Evolutionary conservation across 805 yeast genomes (phyloP), one percentile per base, ranked within the genome.

Genomic region (Schwanniomyces yamadae): DNA sequence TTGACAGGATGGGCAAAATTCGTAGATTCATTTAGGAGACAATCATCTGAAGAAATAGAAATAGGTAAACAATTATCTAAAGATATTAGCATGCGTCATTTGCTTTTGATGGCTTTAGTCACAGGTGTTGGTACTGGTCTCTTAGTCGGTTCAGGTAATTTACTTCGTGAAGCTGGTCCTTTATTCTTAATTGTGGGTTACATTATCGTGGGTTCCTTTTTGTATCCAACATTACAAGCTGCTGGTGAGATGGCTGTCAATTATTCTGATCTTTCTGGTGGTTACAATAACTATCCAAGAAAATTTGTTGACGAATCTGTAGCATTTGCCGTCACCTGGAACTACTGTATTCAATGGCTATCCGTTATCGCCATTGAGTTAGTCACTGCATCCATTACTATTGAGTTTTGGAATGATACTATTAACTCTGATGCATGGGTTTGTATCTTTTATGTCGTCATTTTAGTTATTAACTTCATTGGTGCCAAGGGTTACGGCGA

Each of bases 71-170:
- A 26, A 9, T 33, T 33, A 15, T 24, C 36, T 12, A 33, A 25
- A 16, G 27, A 33, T 14, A 23, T 37, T 24, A 77, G 76, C 47
- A 57, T 62, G 30, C 72, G 88, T 52, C 85, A 80, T 48, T 54
- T 81, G 50, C 77, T 78, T 44, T 78, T 81, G 75, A 73, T 82
- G 44, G 79, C 86, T 24, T 75, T 82, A 30, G 85, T 84, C 27
- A 80, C 83, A 29, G 71, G 80, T 30, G 75, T 80, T 23, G 86
- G 86, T 40, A 78, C 85, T 3, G 86, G 88, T 53, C 59, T 81
- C 37, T 78, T 80, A 41, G 75, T 81, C 32, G 83, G 84, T 41
- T 73, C 84, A 1, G 86, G 36, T 17, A 34, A 23, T 6, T 20
- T 18, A 14, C 60, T 81, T 42, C 55, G 53, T 26, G 66, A 73